Conservation (phyloP, 2,329 filamentous ascomycete genomes). For the Xylaria sp. region DNA sequence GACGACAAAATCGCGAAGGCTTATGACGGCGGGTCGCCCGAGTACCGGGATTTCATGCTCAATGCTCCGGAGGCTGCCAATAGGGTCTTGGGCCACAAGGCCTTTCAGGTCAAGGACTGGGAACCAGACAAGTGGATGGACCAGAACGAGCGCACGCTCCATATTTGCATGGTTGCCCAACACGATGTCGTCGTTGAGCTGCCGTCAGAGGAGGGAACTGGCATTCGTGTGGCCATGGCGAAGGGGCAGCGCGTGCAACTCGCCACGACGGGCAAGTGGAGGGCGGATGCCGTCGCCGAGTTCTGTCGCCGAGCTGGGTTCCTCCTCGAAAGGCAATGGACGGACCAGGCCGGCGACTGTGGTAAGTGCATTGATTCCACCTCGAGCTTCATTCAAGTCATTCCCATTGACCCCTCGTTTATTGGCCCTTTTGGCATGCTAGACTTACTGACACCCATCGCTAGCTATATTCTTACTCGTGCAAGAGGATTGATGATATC, state of each 20-base stretch:
- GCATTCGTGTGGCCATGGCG: not conserved
- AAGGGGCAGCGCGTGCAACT: conserved; percentile 7
- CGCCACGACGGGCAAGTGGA: conserved; percentile 10
- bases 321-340: conserved; percentile 1
- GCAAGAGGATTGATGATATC: not conserved
- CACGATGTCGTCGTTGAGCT: not conserved
- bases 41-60: not conserved
- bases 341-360: conserved; percentile 4
- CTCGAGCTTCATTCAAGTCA: too few relatives aligned
- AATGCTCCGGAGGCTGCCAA: conserved; percentile 5
- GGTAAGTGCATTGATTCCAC: too few relatives aligned
- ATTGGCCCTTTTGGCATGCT: too few relatives aligned
- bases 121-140: not conserved
- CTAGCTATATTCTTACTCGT: not conserved
- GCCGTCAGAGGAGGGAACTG: not conserved
- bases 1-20: not conserved
- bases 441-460: not conserved
- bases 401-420: too few relatives aligned
- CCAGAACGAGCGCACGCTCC: not conserved
- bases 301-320: conserved; percentile 10
- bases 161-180: not conserved
- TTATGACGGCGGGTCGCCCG: not conserved
- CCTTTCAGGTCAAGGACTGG: conserved; percentile 7
- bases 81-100: not conserved
- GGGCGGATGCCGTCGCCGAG: not conserved